Base-by-base conservation (phyloP, 352 stramenopile species). In the Pythium dissimile region DNA sequence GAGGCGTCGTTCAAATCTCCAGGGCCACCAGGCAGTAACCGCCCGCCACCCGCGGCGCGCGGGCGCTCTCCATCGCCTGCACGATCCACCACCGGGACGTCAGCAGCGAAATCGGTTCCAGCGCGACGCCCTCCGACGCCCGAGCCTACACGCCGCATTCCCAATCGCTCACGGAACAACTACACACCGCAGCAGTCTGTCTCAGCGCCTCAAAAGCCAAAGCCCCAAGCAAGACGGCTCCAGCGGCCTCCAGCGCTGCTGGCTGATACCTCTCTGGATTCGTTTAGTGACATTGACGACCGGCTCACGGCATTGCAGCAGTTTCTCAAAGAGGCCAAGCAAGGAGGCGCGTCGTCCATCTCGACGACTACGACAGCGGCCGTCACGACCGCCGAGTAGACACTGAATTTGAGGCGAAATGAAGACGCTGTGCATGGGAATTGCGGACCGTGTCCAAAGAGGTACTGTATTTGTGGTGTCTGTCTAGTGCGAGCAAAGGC, bases 271-370 rank as follows among this genome's bases (percentile, higher is more conserved):
- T 89, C 81, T 0, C 47, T 80, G 4, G 80, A 91, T 45, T 91
- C 81, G 34, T 92, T 94, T 55, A 91, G 80, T 37, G 83, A 94
- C 48, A 90, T 94, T 46, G 84, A 94, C 56, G 82, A 92, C n/a
- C 75, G 84, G 6, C 59, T 92, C 31, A 92, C 78, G 26, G 84
- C 83, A 12, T 58, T 94, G 27, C 83, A 93, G 49, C 71, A 92
- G 59, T 94, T 94, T 26, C 70, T 94, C 24, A 78, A 80, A 65
- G 73, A 92, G 44, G 83, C 84, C 37, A 92, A 92, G 58, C 75
- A 89, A 68, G 71, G 72, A 13, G 61, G 43, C 7, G 32, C 45
- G 20, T 44, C 55, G 1, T 26, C 39, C n/a, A n/a, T n/a, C 21
- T 52, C 45, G 2, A 55, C 55, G 1, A 38, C 38, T 1, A 48